Evolutionary conservation across 177 flowering plant genomes (phyloP), one percentile per base, ranked within the genome.

Genomic region (Vitis hybrid): DNA sequence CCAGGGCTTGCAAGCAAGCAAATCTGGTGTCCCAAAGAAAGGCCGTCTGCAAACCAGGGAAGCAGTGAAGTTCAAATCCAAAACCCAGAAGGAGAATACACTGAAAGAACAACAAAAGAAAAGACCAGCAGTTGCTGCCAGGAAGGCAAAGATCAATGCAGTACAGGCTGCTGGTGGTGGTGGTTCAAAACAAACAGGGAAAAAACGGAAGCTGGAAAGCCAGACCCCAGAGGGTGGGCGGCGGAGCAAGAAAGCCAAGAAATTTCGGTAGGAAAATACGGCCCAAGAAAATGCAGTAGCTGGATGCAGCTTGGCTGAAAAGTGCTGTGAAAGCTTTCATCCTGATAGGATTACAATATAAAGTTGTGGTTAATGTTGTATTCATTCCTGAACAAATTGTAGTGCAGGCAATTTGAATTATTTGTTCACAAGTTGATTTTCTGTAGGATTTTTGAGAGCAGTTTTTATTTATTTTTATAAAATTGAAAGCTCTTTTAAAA

Each of bases 81-180:
- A 3, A 13, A 62, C 48, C 15, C 62, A 61, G 63, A 69, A 59
- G 18, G 60, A 21, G 10, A 71, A 64, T 49, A 69, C 71, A 62
- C 57, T 58, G 14, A 81, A 77, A 32, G 70, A 66, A 19, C 82
- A 84, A 2, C 40, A 17, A 52, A 68, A 52, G 11, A 93, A 95
- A 77, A 79, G 98, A 56, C 98, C 99, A n/a, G 79, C 98, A 1
- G 97, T 95, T 66, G 92, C 91, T 21, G 91, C 90, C 8, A 84
- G 97, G 73, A 93, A 91, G 80, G 89, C 88, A 6, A 81, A 75
- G 65, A 77, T 80, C 13, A 70, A 64, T 18, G 80, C 80, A 4
- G 12, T 69, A 18, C 74, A 68, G 48, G 69, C 70, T 27, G 78
- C 70, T 66, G 83, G 80, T 57, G 62, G 67, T 13, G 46, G 46